Evolutionary conservation across 805 yeast species (phyloP).

Genomic region (Metschnikowia lunata): DNA sequence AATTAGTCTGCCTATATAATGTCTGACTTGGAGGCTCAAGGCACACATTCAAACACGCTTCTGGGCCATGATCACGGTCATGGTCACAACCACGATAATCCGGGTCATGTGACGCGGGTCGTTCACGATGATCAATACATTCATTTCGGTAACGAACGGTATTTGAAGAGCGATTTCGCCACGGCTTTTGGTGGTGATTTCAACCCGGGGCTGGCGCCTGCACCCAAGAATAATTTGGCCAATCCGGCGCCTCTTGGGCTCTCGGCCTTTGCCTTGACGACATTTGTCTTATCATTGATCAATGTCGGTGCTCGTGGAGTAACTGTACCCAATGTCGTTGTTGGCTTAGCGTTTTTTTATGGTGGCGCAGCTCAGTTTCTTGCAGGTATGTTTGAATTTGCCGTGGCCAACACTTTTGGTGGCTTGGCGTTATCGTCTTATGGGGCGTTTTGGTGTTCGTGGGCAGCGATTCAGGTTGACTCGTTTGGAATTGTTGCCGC

Average conservation of each 20-base stretch:
- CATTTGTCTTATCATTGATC: slow-evolving; percentile 59
- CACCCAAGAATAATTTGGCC: slow-evolving; percentile 45
- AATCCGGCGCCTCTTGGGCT: slow-evolving; percentile 77
- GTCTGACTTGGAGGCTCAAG: slow-evolving; percentile 36
- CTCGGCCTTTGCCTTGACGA: slow-evolving; percentile 65
- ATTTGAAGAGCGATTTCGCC: slow-evolving; percentile 52
- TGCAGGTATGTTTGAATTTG: slow-evolving; percentile 74
- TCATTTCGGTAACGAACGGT: slow-evolving; percentile 68
- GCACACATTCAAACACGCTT: slow-evolving; percentile 28
- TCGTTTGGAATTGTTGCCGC: slow-evolving; percentile 37
- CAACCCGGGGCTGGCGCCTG: slow-evolving; percentile 56
- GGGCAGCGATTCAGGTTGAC: slow-evolving; percentile 53
- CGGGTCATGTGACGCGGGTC: slow-evolving; percentile 26
- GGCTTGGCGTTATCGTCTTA: slow-evolving; percentile 56
- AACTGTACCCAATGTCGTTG: slow-evolving; percentile 53
- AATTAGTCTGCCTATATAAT: slow-evolving; percentile 3
- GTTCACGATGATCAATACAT: slow-evolving; percentile 56
- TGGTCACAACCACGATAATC: not conserved
- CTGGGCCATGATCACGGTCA: slow-evolving; percentile 1
- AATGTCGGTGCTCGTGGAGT: slow-evolving; percentile 70
- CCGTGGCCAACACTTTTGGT: slow-evolving; percentile 74
- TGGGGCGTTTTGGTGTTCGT: slow-evolving; percentile 77
- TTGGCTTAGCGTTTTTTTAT: slow-evolving; percentile 63
- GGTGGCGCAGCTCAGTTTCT: slow-evolving; percentile 70
- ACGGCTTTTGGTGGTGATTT: slow-evolving; percentile 79